Evolutionary conservation across 352 stramenopile genomes (phyloP), one percentile per base, ranked within the genome.

Genomic region (Pythium aphanidermatum): DNA sequence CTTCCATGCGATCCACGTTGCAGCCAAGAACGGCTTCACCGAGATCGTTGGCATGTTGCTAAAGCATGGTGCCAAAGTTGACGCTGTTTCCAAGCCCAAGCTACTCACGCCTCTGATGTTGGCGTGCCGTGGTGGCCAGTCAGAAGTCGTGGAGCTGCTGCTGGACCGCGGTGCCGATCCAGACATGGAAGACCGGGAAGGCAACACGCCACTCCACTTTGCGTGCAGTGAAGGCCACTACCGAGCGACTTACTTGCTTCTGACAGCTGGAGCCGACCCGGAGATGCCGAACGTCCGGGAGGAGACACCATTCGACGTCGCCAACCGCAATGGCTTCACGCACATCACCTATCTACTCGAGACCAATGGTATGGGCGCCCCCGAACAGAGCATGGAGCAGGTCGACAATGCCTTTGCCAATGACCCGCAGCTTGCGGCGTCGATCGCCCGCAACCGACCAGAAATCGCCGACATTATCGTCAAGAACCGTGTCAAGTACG

Each of bases 151-250:
- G 11, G 78, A 91, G 58, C 47, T 76, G 43, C 58, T 93, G 34
- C 54, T 93, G 37, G 76, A 90, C 46, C 64, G 59, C 10, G 76
- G 76, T 13, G 82, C 82, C 6, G 82, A 93, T 47, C 74, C 77
- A 16, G 70, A 90, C 54, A 69, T 66, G 1, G 82, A 93, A 46
- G 77, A 93, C 55, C 58, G 58, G 17, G 75, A 87, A 9, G 82
- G 82, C 34, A 90, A 93, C 65, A 91, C 78, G 16, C 74, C 78
- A 31, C 60, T 93, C 43, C 82, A 93, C 44, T 86, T 90, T 41
- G 68, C 76, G 6, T 87, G 74, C 51, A 66, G 65, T 20, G 70
- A 78, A 29, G 82, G 78, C 13, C 81, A 90, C 59, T 86, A 90
- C 58, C 74, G 78, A 31, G 65, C 74, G 9, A 87, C 75, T 21